Conservation (phyloP, 352 stramenopile genomes). For the Phytophthora meadii region DNA sequence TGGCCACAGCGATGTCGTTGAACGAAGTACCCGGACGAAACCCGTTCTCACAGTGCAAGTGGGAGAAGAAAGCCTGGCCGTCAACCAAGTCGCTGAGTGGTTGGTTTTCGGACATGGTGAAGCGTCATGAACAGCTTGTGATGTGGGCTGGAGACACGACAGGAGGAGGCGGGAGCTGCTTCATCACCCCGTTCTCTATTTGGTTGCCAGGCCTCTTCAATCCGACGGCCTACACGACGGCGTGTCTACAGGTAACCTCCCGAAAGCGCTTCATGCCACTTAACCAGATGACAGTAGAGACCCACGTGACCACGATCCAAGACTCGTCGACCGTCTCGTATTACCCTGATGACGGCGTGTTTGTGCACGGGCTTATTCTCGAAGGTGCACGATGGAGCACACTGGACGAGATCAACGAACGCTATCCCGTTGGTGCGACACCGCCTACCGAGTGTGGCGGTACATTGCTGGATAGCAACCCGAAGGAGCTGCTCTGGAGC, state of each 20-base stretch:
- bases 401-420: constrained; percentile 90
- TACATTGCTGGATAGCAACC: constrained; percentile 92
- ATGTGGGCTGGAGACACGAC: constrained; percentile 82
- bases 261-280: constrained; percentile 92
- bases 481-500: constrained; percentile 95
- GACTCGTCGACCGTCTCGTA: constrained; percentile 80
- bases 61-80: constrained; percentile 96
- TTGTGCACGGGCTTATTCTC: constrained; percentile 96
- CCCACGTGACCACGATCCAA: constrained; percentile 95
- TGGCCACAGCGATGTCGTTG: constrained; percentile 90
- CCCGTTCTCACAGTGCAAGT: constrained; percentile 95
- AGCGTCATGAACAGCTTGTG: constrained; percentile 90
- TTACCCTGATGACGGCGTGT: constrained; percentile 93
- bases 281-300: constrained; percentile 97
- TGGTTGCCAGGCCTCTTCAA: constrained; percentile 97
- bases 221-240: constrained; percentile 95
- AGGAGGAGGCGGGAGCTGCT: constrained; percentile 39
- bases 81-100: constrained; percentile 93
- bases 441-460: constrained; percentile 89
- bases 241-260: constrained; percentile 95
- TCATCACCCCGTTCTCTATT: constrained; percentile 93
- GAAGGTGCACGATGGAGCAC: constrained; percentile 95
- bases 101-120: constrained; percentile 95
- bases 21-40: constrained; percentile 96
- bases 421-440: constrained; percentile 84